These are phyloP conservation scores for Phytophthora agathidicida DNA, from an alignment of 352 stramenopile genomes.

Conservation along the genomic window DNA sequence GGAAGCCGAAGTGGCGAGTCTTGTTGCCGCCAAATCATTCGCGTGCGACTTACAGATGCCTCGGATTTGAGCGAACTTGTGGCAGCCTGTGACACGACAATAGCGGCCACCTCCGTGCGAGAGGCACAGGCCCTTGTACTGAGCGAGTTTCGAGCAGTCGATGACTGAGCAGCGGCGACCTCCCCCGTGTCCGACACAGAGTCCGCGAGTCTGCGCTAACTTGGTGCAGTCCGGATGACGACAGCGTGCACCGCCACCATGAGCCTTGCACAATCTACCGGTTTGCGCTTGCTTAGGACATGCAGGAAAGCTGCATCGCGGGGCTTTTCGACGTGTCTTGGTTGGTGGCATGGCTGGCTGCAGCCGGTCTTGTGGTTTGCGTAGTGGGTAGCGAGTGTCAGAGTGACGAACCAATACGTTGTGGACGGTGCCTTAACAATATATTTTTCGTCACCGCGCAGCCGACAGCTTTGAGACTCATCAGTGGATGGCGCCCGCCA, in stretches of 20 bases:
- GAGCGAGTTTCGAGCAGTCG: slow-evolving; percentile 59
- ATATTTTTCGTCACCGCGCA: too few relatives aligned
- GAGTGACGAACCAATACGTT: too few relatives aligned
- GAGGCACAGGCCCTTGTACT: slow-evolving; percentile 71
- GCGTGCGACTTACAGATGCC: slow-evolving; percentile 71
- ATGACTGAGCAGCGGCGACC: slow-evolving; percentile 61
- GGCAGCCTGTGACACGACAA: slow-evolving; percentile 55
- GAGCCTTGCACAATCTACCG: slow-evolving; percentile 64
- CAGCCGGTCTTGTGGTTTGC: too few relatives aligned
- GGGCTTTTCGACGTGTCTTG: neutral
- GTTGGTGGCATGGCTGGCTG: too few relatives aligned
- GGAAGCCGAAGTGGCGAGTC: too few relatives aligned
- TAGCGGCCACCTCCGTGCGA: slow-evolving; percentile 65
- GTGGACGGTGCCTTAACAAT: too few relatives aligned
- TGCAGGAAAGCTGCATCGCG: slow-evolving; percentile 51
- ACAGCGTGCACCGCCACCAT: too few relatives aligned
- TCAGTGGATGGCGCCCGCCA: too few relatives aligned
- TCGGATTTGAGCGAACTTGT: slow-evolving; percentile 74
- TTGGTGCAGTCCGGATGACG: slow-evolving; percentile 65
- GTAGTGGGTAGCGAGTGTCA: too few relatives aligned
- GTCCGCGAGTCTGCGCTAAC: slow-evolving; percentile 60
- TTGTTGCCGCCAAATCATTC: slow-evolving; percentile 29
- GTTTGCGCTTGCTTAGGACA: slow-evolving; percentile 78
- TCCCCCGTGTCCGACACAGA: slow-evolving; percentile 74
- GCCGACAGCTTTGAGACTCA: too few relatives aligned